phyloP scores from a whole-genome alignment of 2,329 filamentous ascomycete genomes.

The Ceratocystis colombiana region DNA sequence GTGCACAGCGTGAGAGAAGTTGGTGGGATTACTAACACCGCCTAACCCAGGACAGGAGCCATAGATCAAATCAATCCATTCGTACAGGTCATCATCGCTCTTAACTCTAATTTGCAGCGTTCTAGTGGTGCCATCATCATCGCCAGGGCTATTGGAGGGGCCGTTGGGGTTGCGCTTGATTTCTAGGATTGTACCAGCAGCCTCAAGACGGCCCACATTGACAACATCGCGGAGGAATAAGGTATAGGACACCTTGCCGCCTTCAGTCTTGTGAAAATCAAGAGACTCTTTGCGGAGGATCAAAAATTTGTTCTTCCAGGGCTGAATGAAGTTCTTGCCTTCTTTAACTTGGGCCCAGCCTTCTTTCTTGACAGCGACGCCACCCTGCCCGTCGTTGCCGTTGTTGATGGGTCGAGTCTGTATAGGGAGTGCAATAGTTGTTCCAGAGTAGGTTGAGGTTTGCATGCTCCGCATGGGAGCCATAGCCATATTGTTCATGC shows the following conservation, averaged over 20 bases:
- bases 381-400: conserved; percentile 53
- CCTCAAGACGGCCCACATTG: conserved; percentile 82
- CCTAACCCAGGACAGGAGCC: conserved; percentile 95
- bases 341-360: conserved; percentile 83
- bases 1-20: conserved; percentile 94
- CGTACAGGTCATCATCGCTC: conserved; percentile 91
- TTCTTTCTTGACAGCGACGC: conserved; percentile 67
- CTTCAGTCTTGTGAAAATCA: conserved; percentile 88
- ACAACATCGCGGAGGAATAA: conserved; percentile 80
- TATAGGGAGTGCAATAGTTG: conserved; percentile 63
- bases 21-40: conserved; percentile 94
- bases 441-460: conserved; percentile 57
- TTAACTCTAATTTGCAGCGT: conserved; percentile 89
- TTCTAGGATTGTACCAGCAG: conserved; percentile 85
- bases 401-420: conserved; percentile 50
- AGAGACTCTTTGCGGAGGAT: conserved; percentile 86
- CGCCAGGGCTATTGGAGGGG: conserved; percentile 59
- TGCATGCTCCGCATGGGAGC: conserved; percentile 57
- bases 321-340: conserved; percentile 71
- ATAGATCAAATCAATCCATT: conserved; percentile 98
- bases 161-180: conserved; percentile 68
- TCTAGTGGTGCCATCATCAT: conserved; percentile 69
- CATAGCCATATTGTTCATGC: conserved; percentile 62
- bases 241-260: conserved; percentile 75
- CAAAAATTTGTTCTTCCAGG: conserved; percentile 84